Conservation (phyloP, 2,329 filamentous ascomycete genomes). For the Amauroascus verrucosus region DNA sequence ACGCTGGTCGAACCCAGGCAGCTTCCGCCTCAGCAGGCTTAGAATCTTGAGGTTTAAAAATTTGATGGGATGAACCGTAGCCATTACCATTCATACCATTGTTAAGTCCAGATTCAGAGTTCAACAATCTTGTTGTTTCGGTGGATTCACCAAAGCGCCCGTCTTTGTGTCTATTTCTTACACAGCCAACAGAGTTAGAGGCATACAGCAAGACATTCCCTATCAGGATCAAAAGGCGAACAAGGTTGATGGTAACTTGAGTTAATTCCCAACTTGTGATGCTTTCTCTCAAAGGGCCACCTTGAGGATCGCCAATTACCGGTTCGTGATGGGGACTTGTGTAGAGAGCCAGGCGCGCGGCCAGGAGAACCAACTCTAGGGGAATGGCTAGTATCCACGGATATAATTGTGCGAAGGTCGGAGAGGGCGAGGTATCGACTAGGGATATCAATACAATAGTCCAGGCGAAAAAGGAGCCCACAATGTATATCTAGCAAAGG, state of each 20-base stretch:
- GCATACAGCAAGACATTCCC: constrained; percentile 52
- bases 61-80: constrained; percentile 43
- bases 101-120: constrained; percentile 27
- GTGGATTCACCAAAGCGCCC: constrained; percentile 25
- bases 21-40: constrained; percentile 52
- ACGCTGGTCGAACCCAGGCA: constrained; percentile 81
- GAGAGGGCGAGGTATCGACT: constrained; percentile 70
- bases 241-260: constrained; percentile 47
- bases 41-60: constrained; percentile 33
- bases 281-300: constrained; percentile 32
- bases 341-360: constrained; percentile 58
- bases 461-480: constrained; percentile 78
- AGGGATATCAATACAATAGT: constrained; percentile 76
- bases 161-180: constrained; percentile 29
- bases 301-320: constrained; percentile 40
- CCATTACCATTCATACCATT: constrained; percentile 39
- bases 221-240: constrained; percentile 58
- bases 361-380: constrained; percentile 63
- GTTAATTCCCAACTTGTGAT: constrained; percentile 36
- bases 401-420: constrained; percentile 66
- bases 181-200: constrained; percentile 38
- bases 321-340: constrained; percentile 56
- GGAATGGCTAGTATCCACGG: constrained; percentile 67
- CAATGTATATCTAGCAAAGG: constrained; percentile 63
- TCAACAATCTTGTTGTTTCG: constrained; percentile 36